These are phyloP conservation scores for Phytophthora ramorum DNA, from an alignment of 352 stramenopile genomes.

Conservation along the genomic window DNA sequence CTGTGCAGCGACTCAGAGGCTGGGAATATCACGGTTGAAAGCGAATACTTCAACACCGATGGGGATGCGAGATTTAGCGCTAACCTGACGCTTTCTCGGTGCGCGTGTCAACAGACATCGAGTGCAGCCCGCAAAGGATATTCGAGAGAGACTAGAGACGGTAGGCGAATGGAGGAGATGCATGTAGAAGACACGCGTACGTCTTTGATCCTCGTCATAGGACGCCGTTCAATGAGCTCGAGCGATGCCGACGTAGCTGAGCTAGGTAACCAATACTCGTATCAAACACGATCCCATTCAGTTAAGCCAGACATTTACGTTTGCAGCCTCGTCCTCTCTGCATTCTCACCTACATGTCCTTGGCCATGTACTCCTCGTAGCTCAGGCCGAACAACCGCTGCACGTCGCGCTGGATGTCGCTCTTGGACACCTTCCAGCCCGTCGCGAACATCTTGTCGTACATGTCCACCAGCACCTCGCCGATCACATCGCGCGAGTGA, in stretches of 20 bases:
- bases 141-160: too few relatives aligned
- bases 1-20: too few relatives aligned
- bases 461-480: slow-evolving; percentile 87
- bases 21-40: too few relatives aligned
- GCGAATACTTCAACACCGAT: too few relatives aligned
- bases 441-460: slow-evolving; percentile 87
- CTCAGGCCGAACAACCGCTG: slow-evolving; percentile 84
- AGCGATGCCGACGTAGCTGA: neutral
- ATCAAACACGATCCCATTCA: neutral
- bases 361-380: slow-evolving; percentile 95
- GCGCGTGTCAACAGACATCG: too few relatives aligned
- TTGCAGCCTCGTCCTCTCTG: neutral
- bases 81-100: too few relatives aligned
- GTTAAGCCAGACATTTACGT: neutral
- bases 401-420: slow-evolving; percentile 85
- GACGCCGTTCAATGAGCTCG: too few relatives aligned
- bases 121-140: too few relatives aligned
- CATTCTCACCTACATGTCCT: slow-evolving; percentile 39
- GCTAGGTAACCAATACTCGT: neutral
- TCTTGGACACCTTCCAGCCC: slow-evolving; percentile 88
- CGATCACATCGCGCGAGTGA: slow-evolving; percentile 92
- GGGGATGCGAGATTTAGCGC: too few relatives aligned
- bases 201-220: too few relatives aligned
- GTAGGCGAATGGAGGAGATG: too few relatives aligned
- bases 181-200: too few relatives aligned